Conservation (phyloP, 441 rosid genomes). For the Rhodomyrtus psidioides region DNA sequence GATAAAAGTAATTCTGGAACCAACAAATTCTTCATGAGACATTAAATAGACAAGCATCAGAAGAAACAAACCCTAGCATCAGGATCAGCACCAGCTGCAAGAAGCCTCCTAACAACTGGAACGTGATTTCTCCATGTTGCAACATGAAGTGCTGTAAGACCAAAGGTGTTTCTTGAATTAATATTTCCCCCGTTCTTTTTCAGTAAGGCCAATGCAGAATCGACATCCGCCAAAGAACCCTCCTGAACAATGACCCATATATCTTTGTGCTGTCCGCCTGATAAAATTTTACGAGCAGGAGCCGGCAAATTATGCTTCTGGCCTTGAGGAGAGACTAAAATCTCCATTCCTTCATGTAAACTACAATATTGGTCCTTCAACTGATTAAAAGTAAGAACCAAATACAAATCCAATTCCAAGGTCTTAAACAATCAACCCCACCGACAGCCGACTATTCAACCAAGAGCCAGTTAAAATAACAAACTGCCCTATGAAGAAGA, state of each 20-base stretch:
- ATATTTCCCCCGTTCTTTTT: constrained; percentile 86
- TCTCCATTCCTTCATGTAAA: constrained; percentile 33
- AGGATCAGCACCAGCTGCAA: constrained; percentile 95
- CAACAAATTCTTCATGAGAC: neutral
- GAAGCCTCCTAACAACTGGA: constrained; percentile 86
- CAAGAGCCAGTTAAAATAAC: neutral
- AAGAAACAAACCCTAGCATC: constrained; percentile 72
- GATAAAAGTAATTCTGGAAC: neutral
- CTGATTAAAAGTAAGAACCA: neutral
- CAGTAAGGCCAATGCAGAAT: constrained; percentile 46
- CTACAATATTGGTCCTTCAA: neutral
- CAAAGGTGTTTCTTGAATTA: constrained; percentile 68
- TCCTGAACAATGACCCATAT: constrained; percentile 69
- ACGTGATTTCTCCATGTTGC: constrained; percentile 97
- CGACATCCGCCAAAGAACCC: constrained; percentile 87
- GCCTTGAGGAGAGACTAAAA: constrained; percentile 49
- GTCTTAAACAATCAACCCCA: neutral
- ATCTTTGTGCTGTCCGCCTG: constrained; percentile 49
- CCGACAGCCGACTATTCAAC: neutral
- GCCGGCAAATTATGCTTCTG: constrained; percentile 48
- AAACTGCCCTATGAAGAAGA: neutral
- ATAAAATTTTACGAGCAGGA: constrained; percentile 37
- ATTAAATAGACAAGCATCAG: constrained; percentile 2
- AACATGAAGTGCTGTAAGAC: constrained; percentile 84
- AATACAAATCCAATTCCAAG: neutral